Evolutionary conservation across 1,139 yeast genomes (phyloP), one percentile per base, ranked within the genome.

Genomic region (Schizosaccharomyces versatilis): DNA sequence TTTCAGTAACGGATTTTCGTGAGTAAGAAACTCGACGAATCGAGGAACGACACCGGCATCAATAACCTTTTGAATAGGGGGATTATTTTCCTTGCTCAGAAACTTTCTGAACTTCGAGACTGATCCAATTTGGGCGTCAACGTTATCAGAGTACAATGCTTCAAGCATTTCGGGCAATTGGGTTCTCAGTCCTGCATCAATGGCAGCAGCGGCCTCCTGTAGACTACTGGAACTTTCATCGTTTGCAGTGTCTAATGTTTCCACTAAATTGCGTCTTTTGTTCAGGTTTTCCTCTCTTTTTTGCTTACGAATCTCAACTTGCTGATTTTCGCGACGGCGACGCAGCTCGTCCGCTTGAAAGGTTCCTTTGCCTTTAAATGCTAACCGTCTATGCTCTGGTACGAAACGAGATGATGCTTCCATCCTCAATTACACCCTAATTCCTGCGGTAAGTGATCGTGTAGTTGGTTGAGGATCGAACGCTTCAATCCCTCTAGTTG

Each of bases 351-450:
- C 98, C 59, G 88, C 85, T 65, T 84, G 84, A 68, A 93, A 93
- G 66, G 94, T 79, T 60, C 94, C 88, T 68, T 88, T 84, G 73
- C 90, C 90, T 69, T 93, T 90, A 73, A 84, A 90, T 67, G 83
- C 84, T 54, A 97, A 86, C 70, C 96, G 85, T 70, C 98, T 85
- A 69, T 90, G 93, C 69, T 90, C 98, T 53, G 98, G 98, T 58
- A 90, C 85, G 69, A 85, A 90, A 71, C 90, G 81, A 63, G 77
- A 75, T 57, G 94, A 79, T 54, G 90, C 52, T 14, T 36, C 36
- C 52, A 48, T 48, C n/a, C 19, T 42, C 48, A 42, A 42, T 42
- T 42, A 19, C 48, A 24, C 32, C 32, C 32, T 24, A 24, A 24
- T 24, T 24, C 32, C 32, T 24, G 32, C 32, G 32, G 32, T 24